These are phyloP conservation scores for Diaporthe capsici DNA, from an alignment of 2,329 filamentous ascomycete genomes.

Conservation along the genomic window DNA sequence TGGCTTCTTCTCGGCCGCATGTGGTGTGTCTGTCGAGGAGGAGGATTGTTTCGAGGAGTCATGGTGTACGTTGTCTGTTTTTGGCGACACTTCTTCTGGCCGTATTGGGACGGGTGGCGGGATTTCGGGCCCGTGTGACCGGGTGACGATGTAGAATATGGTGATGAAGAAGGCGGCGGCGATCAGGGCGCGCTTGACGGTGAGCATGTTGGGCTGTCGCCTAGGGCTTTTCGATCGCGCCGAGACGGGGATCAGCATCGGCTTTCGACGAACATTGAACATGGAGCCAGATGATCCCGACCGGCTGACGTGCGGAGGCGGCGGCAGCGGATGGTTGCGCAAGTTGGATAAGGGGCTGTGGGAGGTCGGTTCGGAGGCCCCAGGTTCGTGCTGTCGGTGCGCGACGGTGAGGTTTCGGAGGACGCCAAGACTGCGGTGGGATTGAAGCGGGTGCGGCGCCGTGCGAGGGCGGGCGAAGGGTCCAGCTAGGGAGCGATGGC, in stretches of 20 bases:
- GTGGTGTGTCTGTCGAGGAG: conserved; percentile 41
- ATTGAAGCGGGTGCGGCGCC: conserved; percentile 4
- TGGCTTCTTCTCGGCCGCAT: conserved; percentile 36
- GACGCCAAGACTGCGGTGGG: background rate
- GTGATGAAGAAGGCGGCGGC: conserved; percentile 78
- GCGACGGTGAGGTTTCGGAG: conserved; percentile 16
- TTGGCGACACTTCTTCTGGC: conserved; percentile 51
- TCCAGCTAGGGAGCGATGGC: background rate
- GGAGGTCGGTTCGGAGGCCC: background rate
- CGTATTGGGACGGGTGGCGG: conserved; percentile 49
- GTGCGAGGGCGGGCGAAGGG: conserved; percentile 1
- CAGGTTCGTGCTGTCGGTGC: background rate
- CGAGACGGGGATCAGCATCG: conserved; percentile 32
- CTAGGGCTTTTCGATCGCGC: conserved; percentile 22
- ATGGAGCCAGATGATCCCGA: conserved; percentile 17
- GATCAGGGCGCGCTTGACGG: conserved; percentile 81
- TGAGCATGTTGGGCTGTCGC: conserved; percentile 73
- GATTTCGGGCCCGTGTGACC: conserved; percentile 63
- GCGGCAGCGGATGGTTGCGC: background rate
- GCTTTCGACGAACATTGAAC: conserved; percentile 31
- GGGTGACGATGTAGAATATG: conserved; percentile 78
- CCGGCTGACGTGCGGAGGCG: background rate
- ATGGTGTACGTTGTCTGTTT: conserved; percentile 42
- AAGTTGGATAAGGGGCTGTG: background rate
- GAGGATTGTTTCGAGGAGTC: conserved; percentile 46